Conservation (phyloP, 441 rosid species). For the Adansonia madagascariensis region DNA sequence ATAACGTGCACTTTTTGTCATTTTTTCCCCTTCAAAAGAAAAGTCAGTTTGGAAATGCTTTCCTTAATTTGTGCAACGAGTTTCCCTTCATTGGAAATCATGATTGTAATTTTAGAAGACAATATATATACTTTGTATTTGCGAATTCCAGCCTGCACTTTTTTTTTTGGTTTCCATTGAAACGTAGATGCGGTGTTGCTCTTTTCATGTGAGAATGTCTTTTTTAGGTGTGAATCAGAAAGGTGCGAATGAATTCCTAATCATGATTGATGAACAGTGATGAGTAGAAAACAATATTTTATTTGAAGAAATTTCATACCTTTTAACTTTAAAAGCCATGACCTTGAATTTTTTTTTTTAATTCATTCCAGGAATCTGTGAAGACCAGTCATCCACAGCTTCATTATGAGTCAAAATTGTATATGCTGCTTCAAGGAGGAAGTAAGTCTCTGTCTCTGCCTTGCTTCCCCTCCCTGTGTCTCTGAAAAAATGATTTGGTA, state of each 20-base stretch:
- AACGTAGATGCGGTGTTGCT: neutral
- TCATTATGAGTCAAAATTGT: slow-evolving; percentile 93
- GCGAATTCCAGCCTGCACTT: neutral
- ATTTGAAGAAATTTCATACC: neutral
- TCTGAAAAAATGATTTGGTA: neutral
- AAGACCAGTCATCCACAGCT: slow-evolving; percentile 97
- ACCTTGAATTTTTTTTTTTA: slow-evolving; percentile 8
- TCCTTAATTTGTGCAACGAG: neutral
- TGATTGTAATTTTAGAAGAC: slow-evolving; percentile 6
- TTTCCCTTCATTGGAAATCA: neutral
- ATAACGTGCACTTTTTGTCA: neutral
- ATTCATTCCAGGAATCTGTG: slow-evolving; percentile 73
- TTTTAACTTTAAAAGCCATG: neutral
- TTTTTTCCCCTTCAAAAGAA: neutral
- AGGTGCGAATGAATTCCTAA: neutral
- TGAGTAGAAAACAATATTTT: neutral
- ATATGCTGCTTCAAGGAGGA: slow-evolving; percentile 98
- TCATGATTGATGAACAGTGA: neutral
- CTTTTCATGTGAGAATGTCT: neutral
- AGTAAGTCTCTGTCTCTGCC: slow-evolving; percentile 50
- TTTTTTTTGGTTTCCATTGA: neutral
- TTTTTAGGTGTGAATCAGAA: slow-evolving; percentile 7
- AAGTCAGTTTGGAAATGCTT: neutral
- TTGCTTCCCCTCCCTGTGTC: neutral
- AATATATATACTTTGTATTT: neutral